Evolutionary conservation across 352 stramenopile species (phyloP), one percentile per base, ranked within the genome.

Genomic region (Globisporangium camurandrum): DNA sequence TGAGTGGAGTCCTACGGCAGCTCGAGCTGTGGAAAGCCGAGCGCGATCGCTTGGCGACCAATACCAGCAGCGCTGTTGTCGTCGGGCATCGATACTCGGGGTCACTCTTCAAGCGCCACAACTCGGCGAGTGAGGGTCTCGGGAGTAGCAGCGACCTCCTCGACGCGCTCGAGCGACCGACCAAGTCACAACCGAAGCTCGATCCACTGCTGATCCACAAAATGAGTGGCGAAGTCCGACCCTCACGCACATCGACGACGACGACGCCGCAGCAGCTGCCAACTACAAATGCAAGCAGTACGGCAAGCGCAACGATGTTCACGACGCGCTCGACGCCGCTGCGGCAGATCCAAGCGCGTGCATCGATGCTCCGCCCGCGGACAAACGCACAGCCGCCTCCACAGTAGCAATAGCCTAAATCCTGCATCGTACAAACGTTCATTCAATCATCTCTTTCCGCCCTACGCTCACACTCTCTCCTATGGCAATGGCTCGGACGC

Each of bases 401-500:
- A 14, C 39, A 39, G 7, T 44, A 57, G 8, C 10, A 45, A 17
- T n/a, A 37, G 19, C n/a, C n/a, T n/a, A n/a, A 38, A 38, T n/a
- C 14, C 8, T 6, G 34, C 22, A 33, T 11, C 14, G 31, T 19
- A 54, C 38, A 53, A 38, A 31, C 9, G 8, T 23, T 41, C 30
- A 43, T 48, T 51, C 33, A 54, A 19, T 30, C 12, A 16, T 27
- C 34, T n/a, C n/a, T n/a, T n/a, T n/a, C n/a, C n/a, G 2, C 20
- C 5, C 42, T 31, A 9, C 27, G 24, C 26, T 5, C 26, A 49
- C 28, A 39, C 26, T 24, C 10, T 44, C 16, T 23, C 20, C 69
- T 70, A 92, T 22, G 84, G 84, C 49, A 96, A 66, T 22, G 87
- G 87, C 39, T 96, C 88, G 4, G 81, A 88, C 22, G 81, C 84